Conservation (phyloP, 257 asterid species). For the Primulina eburnea region DNA sequence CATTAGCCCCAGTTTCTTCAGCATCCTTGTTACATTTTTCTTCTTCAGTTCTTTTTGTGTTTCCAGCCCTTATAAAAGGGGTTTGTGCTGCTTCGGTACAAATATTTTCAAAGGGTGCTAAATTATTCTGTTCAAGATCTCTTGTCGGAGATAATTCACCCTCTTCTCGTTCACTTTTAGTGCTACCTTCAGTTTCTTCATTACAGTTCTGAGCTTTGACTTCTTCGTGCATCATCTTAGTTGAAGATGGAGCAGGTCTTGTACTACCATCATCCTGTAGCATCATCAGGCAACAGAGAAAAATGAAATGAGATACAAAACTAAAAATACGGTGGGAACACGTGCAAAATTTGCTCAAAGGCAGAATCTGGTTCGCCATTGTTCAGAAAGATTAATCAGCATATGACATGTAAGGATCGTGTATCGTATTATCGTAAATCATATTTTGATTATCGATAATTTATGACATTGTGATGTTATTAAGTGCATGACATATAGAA, state of each 20-base stretch:
- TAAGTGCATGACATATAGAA: no score
- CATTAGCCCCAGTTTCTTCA: constrained; percentile 51
- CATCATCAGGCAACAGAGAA: constrained; percentile 23
- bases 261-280: constrained; percentile 46
- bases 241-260: constrained; percentile 34
- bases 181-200: constrained; percentile 35
- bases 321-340: constrained; percentile 12
- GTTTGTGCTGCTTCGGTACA: constrained; percentile 33
- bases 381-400: constrained; percentile 15
- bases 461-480: no score
- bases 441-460: no score
- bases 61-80: constrained; percentile 34
- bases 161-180: constrained; percentile 62
- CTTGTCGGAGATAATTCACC: constrained; percentile 70
- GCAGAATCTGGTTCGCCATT: constrained; percentile 13
- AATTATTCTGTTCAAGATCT: constrained; percentile 46
- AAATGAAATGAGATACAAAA: neutral
- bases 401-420: no score
- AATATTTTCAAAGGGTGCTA: constrained; percentile 30
- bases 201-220: constrained; percentile 30
- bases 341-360: constrained; percentile 17
- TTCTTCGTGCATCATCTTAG: constrained; percentile 33
- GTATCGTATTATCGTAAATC: no score
- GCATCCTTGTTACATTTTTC: constrained; percentile 33
- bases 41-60: constrained; percentile 30